Evolutionary conservation across 2,329 filamentous ascomycete genomes (phyloP).

Genomic region (Trichophaea hybrida): DNA sequence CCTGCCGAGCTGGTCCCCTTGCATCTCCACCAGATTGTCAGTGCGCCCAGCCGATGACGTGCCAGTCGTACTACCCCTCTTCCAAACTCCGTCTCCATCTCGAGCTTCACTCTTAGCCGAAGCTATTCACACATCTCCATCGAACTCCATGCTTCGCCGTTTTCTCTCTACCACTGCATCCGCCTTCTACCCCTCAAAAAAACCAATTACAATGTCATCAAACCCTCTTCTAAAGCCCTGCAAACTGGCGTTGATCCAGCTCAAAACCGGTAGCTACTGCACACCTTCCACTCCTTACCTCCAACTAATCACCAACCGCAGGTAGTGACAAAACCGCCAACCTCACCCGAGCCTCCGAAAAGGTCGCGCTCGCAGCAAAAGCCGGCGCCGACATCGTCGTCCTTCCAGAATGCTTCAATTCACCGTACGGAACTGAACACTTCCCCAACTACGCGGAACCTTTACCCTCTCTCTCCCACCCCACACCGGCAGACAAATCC

Average conservation of each 20-base stretch:
- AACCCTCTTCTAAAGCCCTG: not conserved
- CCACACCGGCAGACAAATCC: slow-evolving; percentile 30
- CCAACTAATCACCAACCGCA: slow-evolving; percentile 28
- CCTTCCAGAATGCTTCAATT: slow-evolving; percentile 97
- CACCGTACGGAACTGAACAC: slow-evolving; percentile 70
- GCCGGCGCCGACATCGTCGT: slow-evolving; percentile 74
- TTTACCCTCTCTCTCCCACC: slow-evolving; percentile 54
- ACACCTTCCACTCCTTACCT: not conserved
- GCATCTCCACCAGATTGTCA: too few species aligned
- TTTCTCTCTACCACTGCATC: slow-evolving; percentile 7
- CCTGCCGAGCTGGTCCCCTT: too few species aligned
- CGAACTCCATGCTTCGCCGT: slow-evolving; percentile 12
- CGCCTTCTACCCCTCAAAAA: not conserved
- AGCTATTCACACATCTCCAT: not conserved
- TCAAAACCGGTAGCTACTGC: not conserved
- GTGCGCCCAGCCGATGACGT: too few species aligned
- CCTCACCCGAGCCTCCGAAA: slow-evolving; percentile 62
- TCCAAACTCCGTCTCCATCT: too few species aligned
- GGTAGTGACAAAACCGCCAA: slow-evolving; percentile 72
- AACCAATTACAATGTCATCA: not conserved
- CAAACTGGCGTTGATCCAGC: not conserved
- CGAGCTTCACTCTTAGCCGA: not conserved
- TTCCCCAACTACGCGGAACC: slow-evolving; percentile 88
- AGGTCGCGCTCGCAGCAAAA: slow-evolving; percentile 66
- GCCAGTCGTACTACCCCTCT: too few species aligned